Evolutionary conservation across 2,329 filamentous ascomycete genomes (phyloP), one percentile per base, ranked within the genome.

Genomic region (Sporothrix euskadiensis): DNA sequence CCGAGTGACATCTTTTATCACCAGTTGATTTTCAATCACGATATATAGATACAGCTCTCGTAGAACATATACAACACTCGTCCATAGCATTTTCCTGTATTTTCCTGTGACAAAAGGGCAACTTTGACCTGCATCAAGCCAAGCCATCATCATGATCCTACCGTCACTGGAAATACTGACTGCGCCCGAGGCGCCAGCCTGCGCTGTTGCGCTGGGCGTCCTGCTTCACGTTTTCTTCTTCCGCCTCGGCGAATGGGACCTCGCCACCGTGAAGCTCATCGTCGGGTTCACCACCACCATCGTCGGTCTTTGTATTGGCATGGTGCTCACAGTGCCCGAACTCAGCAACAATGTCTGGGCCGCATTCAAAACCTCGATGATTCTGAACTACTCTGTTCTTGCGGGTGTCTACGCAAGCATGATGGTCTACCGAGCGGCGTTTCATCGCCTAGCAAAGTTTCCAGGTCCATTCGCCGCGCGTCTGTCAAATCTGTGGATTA

Each of bases 391-490:
- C 30, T 35, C 57, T 2, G 39, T 66, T 22, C 41, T 74, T 12
- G 57, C 47, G 8, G 73, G 71, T 22, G 19, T 75, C 1, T 74
- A 57, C 26, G 32, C 49, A 12, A 76, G 75, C 71, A 73, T 75
- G 39, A 39, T 71, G 19, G 47, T 75, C 32, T 76, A 76, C 61
- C 75, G 75, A 19, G 10, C 69, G 39, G 69, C 75, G 49, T 75
- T 76, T 65, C 75, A 76, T 35, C 74, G 73, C 4, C 71, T 76
- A 1, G 39, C 65, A 5, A 65, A 32, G 14, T 76, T 73, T 39
- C 75, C 75, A 4, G 75, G 75, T 7, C 75, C 75, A 6, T 54
- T 74, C 9, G 16, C 32, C 49, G 73, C 73, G 1, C 71, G 71
- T 1, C 19, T 74, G 1, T 71, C 71, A 9, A 71, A 72, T 54